Base-by-base conservation (phyloP, 352 stramenopile genomes). In the Lagenidium giganteum region DNA sequence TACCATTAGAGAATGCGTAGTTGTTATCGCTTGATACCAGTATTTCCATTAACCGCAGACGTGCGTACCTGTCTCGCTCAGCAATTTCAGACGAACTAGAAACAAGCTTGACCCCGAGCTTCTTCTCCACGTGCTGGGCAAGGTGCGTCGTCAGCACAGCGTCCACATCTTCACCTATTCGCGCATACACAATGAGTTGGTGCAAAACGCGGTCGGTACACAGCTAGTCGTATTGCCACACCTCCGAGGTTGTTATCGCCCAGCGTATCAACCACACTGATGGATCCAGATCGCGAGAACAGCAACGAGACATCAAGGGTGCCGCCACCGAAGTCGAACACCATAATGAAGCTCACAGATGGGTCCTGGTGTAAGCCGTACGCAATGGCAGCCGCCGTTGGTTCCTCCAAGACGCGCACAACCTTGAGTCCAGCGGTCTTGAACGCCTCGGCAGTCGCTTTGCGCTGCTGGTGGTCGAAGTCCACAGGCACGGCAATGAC, bases 261-360 rank as follows among this genome's bases (percentile, higher is more conserved):
- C 13, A 89, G 73, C 13, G 95, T 98, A 39, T 96, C 93, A 42
- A 98, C 89, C 26, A 98, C 95, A 51, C 93, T 95, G 64, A 98
- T 97, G 45, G 97, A 96, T 25, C 92, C 93, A 22, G 97, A 83
- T 13, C 96, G 84, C 39, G 96, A 95, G 38, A 87, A 97, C 13
- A 98, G 60, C 32, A 98, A 61, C 38, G 82, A 95, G 2, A 97
- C 88, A 60, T 98, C 93, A 40, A 98, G 88, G 1, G 93, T 98
- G 38, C 93, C 93, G 30, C 93, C 93, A 31, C 93, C 93, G 43
- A 98, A 88, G 55, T 98, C 95, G 41, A 98, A 98, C 24, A 98
- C 96, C 16, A 98, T 65, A 16, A 98, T 73, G 44, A 97, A 98
- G 32, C 85, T 93, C 54, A 98, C 90, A 18, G 74, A 60, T 16